Conservation (phyloP, 1,284 basidiomycete species). For the Coniferiporia sulphurascens region DNA sequence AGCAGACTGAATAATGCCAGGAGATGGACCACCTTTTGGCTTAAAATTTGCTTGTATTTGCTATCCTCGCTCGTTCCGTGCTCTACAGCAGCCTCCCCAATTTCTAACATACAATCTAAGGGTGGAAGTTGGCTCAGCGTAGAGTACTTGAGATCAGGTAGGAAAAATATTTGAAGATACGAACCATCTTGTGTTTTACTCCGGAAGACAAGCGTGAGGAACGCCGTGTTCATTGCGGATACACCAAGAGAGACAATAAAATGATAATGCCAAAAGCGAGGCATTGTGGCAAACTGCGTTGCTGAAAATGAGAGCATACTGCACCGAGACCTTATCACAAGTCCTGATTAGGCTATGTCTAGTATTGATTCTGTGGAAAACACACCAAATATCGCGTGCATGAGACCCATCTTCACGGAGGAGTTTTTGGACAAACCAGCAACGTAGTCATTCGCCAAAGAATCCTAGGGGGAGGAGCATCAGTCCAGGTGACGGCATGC, state of each 20-base stretch:
- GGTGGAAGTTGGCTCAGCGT: not conserved
- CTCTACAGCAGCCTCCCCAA: constrained; percentile 21
- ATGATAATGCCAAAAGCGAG: constrained; percentile 29
- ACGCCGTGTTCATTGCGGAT: constrained; percentile 26
- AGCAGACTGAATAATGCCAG: constrained; percentile 27
- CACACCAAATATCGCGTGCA: constrained; percentile 27
- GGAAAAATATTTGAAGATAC: not conserved
- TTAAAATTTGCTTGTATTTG: constrained; percentile 21
- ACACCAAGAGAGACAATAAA: constrained; percentile 36
- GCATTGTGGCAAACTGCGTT: constrained; percentile 28
- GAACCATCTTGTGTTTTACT: constrained; percentile 31
- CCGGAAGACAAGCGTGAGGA: constrained; percentile 31
- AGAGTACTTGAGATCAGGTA: not conserved
- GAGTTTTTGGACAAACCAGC: constrained; percentile 40
- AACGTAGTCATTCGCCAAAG: constrained; percentile 55
- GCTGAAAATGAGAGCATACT: constrained; percentile 27
- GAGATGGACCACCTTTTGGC: constrained; percentile 22
- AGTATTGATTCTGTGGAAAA: not conserved
- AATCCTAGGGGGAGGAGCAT: constrained; percentile 37
- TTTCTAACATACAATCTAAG: constrained; percentile 12
- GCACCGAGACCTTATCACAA: constrained; percentile 24
- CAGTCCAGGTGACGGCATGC: not conserved
- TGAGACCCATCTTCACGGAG: constrained; percentile 28
- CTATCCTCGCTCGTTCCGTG: constrained; percentile 22
- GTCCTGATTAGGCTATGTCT: not conserved